Percentiles rank a stretch among this genome's conserved stretches.
Conservation (phyloP, 129 eudicot genomes). For the Artemisia tridentata region DNA sequence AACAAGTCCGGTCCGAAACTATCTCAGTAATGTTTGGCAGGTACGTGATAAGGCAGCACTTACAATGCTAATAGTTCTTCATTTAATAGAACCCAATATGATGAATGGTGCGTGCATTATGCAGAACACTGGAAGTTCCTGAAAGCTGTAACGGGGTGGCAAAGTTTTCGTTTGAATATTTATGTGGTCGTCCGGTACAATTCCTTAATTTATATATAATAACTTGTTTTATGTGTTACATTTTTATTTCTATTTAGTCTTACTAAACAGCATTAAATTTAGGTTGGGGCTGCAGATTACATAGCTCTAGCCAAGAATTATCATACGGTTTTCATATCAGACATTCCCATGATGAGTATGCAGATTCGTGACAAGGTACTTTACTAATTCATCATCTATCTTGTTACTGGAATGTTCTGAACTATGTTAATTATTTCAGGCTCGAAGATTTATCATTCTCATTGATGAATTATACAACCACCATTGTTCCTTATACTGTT, state of each 20-base stretch:
- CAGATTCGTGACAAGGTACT: slow-evolving; percentile 93
- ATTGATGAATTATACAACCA: slow-evolving; percentile 92
- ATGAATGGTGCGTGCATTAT: slow-evolving; percentile 19
- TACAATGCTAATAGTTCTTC: slow-evolving; percentile 14
- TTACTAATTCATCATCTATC: background rate
- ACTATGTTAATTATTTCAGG: slow-evolving; percentile 43
- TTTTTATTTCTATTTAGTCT: background rate
- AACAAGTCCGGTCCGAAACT: slow-evolving; percentile 46
- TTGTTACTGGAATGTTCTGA: slow-evolving; percentile 8
- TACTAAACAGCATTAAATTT: slow-evolving; percentile 20
- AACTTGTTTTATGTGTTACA: background rate
- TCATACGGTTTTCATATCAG: slow-evolving; percentile 87
- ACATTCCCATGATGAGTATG: slow-evolving; percentile 95
- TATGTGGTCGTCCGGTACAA: slow-evolving; percentile 88
- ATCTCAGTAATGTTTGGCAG: slow-evolving; percentile 97
- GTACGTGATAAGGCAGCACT: slow-evolving; percentile 38
- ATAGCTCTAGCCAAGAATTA: slow-evolving; percentile 78
- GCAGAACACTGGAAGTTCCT: slow-evolving; percentile 78
- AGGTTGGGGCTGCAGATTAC: slow-evolving; percentile 99
- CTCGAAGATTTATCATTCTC: slow-evolving; percentile 95
- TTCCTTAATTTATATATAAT: slow-evolving; percentile 14
- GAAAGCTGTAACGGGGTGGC: slow-evolving; percentile 94
- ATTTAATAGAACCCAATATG: slow-evolving; percentile 6
- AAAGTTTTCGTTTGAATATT: slow-evolving; percentile 72
- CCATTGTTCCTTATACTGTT: slow-evolving; percentile 79